Base-by-base conservation (phyloP, 2,329 filamentous ascomycete species). In the Cytospora mali region DNA sequence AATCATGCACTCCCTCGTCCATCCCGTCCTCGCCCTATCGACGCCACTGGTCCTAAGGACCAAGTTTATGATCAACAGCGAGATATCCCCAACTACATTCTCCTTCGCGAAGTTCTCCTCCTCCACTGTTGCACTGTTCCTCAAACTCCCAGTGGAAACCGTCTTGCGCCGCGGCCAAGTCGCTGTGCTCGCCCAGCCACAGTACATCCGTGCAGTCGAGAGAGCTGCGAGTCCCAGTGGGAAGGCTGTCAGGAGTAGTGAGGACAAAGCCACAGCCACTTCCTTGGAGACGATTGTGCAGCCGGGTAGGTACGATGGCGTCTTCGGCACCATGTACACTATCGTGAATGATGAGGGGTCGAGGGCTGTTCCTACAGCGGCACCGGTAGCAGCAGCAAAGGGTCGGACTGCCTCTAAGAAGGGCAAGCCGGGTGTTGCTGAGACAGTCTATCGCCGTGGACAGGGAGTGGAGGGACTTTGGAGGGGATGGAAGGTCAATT, bases 141-240 rank as follows among this genome's bases (percentile, higher is more conserved):
- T 97, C 68, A 93, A 94, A 71, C 85, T 98, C 14, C 95, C 95
- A 0, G 81, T 98, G 5, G 95, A 99, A 76, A 98, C 94, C 0
- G 90, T 97, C 18, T 83, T 98, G 9, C 88, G 95, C 54, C 87
- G 95, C 64, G 94, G 92, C 6, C 95, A 99, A 75, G 89, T 95
- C 64, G 82, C 88, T 1, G 87, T 92, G 1, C 81, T 92, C 52
- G 82, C 82, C 18, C 81, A 81, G 16, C 81, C 82, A 1, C 70
- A 77, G 13, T 84, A 86, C 61, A 67, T 83, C 2, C 73, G 75
- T 13, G 84, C 86, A 0, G 75, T 85, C 3, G 78, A 81, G 23
- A 71, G 56, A 29, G 23, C 58, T 16, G 14, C 60, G 53, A n/a
- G 71, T 4, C 27, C 35, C 50, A 33, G 58, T 4, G 42, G 51